Conservation (phyloP, 2,329 filamentous ascomycete genomes). For the Trichoderma arundinaceum region DNA sequence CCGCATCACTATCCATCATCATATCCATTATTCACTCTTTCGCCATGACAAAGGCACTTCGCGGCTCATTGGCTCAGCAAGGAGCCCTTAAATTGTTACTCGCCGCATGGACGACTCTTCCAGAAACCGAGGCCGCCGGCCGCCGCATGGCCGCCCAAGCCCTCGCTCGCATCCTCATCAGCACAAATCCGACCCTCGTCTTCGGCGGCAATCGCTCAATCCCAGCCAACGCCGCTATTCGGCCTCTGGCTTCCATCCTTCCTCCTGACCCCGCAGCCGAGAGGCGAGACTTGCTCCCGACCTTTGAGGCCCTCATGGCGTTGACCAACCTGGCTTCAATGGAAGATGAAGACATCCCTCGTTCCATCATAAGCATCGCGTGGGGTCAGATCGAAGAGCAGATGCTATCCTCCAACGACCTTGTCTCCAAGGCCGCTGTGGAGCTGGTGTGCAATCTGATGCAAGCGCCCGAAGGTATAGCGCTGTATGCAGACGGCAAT, state of each 20-base stretch:
- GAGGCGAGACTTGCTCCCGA: conserved; percentile 79
- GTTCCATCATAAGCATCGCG: conserved; percentile 72
- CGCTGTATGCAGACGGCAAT: conserved; percentile 70
- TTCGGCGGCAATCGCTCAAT: conserved; percentile 79
- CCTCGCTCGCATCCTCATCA: conserved; percentile 83
- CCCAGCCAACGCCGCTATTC: conserved; percentile 78
- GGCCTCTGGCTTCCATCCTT: conserved; percentile 78
- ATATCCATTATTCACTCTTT: conserved; percentile 79
- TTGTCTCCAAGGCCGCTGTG: conserved; percentile 81
- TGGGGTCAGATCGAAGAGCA: conserved; percentile 84
- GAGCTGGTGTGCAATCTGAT: conserved; percentile 93
- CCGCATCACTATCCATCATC: conserved; percentile 72
- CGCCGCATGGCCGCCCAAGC: conserved; percentile 75
- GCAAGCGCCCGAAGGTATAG: conserved; percentile 68
- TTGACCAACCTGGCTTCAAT: conserved; percentile 91
- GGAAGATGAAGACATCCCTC: conserved; percentile 68
- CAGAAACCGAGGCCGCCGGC: conserved; percentile 53
- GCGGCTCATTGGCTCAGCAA: conserved; percentile 86
- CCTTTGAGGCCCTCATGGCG: conserved; percentile 89
- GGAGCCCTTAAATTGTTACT: conserved; percentile 88
- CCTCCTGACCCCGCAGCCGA: conserved; percentile 65
- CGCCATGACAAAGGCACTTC: conserved; percentile 72
- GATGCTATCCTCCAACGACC: conserved; percentile 74
- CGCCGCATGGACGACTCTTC: conserved; percentile 68
- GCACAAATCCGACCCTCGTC: conserved; percentile 80